Conservation (phyloP, 371 early-diverging fungal genomes). For the Actinomortierella wolfii region DNA sequence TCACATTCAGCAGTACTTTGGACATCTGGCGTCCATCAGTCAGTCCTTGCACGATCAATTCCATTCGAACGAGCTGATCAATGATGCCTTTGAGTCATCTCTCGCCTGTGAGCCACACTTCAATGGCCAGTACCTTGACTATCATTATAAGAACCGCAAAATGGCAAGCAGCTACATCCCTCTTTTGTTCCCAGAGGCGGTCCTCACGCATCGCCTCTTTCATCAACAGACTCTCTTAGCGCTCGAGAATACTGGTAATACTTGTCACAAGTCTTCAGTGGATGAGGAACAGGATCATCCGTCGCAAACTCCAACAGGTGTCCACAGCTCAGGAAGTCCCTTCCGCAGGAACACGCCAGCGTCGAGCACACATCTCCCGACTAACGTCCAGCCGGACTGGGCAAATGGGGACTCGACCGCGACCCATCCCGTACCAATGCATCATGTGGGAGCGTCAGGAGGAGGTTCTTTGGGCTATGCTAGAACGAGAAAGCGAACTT, state of each 20-base stretch:
- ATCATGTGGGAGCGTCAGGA: not conserved
- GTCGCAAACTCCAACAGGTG: no score
- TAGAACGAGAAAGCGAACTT: slow-evolving; percentile 35
- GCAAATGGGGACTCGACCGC: slow-evolving; percentile 18
- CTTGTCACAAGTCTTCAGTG: slow-evolving; percentile 36
- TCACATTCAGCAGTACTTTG: slow-evolving; percentile 46
- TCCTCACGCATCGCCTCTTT: slow-evolving; percentile 50
- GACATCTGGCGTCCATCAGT: slow-evolving; percentile 46
- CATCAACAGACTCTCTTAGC: slow-evolving; percentile 31
- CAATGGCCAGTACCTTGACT: slow-evolving; percentile 56
- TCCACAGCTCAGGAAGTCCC: no score
- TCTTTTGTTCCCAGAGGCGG: slow-evolving; percentile 51
- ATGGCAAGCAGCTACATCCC: slow-evolving; percentile 42
- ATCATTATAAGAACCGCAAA: slow-evolving; percentile 44
- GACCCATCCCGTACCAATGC: slow-evolving; percentile 12
- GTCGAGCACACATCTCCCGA: not conserved
- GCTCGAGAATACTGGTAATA: slow-evolving; percentile 33
- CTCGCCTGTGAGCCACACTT: slow-evolving; percentile 62
- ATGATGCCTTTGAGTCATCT: slow-evolving; percentile 55
- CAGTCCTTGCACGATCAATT: slow-evolving; percentile 38
- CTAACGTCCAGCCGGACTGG: not conserved
- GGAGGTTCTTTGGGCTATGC: not conserved
- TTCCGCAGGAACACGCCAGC: slow-evolving; percentile 3
- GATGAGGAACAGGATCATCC: slow-evolving; percentile 21
- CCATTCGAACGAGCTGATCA: slow-evolving; percentile 33